These are phyloP conservation scores for Orbilia brochopaga DNA, from an alignment of 2,329 filamentous ascomycete species.

Conservation along the genomic window DNA sequence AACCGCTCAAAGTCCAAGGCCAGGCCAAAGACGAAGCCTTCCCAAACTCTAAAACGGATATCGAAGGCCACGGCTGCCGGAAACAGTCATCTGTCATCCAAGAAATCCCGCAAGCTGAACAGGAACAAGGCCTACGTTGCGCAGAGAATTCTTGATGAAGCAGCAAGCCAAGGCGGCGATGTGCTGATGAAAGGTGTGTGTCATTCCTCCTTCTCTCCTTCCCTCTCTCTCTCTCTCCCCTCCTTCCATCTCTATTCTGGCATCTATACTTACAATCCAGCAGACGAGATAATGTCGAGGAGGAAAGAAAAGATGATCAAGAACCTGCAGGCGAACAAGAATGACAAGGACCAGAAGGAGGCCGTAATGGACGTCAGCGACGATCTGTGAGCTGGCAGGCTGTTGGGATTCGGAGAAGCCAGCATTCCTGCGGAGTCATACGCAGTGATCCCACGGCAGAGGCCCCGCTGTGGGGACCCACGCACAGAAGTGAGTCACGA, in stretches of 20 bases:
- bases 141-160: slow-evolving; percentile 37
- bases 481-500: too few species aligned
- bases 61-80: slow-evolving; percentile 33
- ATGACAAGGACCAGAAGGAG: slow-evolving; percentile 31
- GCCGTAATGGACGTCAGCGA: slow-evolving; percentile 37
- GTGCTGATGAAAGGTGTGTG: slow-evolving; percentile 32
- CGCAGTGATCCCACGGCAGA: background rate
- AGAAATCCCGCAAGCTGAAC: slow-evolving; percentile 38
- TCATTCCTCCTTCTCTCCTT: background rate
- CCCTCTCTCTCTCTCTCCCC: background rate
- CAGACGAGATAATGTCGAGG: slow-evolving; percentile 35
- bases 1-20: slow-evolving; percentile 31
- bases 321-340: slow-evolving; percentile 30
- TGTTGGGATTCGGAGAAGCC: too few species aligned
- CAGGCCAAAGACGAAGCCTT: slow-evolving; percentile 30
- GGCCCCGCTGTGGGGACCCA: too few species aligned
- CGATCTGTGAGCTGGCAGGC: slow-evolving; percentile 21
- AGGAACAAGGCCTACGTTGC: slow-evolving; percentile 44
- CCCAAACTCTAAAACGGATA: slow-evolving; percentile 23
- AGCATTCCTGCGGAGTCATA: background rate
- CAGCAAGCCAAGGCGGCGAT: slow-evolving; percentile 24
- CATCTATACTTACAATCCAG: background rate
- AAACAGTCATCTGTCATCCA: slow-evolving; percentile 36
- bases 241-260: background rate
- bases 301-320: slow-evolving; percentile 46